These are phyloP conservation scores for Cladosporium sphaerospermum DNA, from an alignment of 2,329 filamentous ascomycete genomes.

Conservation along the genomic window DNA sequence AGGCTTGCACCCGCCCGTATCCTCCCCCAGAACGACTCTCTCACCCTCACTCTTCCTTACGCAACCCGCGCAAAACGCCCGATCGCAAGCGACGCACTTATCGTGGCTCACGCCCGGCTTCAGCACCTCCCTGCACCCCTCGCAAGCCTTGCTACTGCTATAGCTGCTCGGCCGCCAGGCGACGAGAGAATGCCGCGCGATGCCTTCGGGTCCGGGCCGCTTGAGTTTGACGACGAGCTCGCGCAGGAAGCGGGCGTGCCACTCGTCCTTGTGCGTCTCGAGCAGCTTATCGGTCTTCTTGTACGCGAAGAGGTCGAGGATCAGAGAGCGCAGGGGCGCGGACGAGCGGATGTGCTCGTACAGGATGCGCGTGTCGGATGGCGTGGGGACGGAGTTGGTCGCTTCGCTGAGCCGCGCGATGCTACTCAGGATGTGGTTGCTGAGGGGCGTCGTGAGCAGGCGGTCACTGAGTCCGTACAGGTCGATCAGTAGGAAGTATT, in stretches of 20 bases:
- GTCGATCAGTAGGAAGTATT: slow-evolving; percentile 46
- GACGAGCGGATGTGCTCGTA: slow-evolving; percentile 39
- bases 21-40: slow-evolving; percentile 22
- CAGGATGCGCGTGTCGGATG: slow-evolving; percentile 43
- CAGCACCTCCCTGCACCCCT: slow-evolving; percentile 34
- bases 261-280: slow-evolving; percentile 40
- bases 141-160: slow-evolving; percentile 31
- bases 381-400: slow-evolving; percentile 46
- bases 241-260: slow-evolving; percentile 44
- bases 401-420: slow-evolving; percentile 40
- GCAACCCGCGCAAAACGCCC: slow-evolving; percentile 38
- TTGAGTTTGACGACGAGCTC: slow-evolving; percentile 43
- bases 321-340: slow-evolving; percentile 35
- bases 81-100: slow-evolving; percentile 37
- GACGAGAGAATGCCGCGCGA: slow-evolving; percentile 36
- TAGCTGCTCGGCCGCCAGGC: slow-evolving; percentile 35
- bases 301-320: slow-evolving; percentile 47
- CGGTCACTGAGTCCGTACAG: slow-evolving; percentile 43
- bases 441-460: slow-evolving; percentile 40
- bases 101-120: slow-evolving; percentile 33
- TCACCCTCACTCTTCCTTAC: slow-evolving; percentile 28
- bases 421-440: slow-evolving; percentile 40
- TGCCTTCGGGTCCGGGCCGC: slow-evolving; percentile 36
- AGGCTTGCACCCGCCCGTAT: slow-evolving; percentile 35
- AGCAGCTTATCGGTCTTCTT: slow-evolving; percentile 47